Evolutionary conservation across 176 grass and related monocot species (phyloP).

Genomic region (maize (Zea mays)): DNA sequence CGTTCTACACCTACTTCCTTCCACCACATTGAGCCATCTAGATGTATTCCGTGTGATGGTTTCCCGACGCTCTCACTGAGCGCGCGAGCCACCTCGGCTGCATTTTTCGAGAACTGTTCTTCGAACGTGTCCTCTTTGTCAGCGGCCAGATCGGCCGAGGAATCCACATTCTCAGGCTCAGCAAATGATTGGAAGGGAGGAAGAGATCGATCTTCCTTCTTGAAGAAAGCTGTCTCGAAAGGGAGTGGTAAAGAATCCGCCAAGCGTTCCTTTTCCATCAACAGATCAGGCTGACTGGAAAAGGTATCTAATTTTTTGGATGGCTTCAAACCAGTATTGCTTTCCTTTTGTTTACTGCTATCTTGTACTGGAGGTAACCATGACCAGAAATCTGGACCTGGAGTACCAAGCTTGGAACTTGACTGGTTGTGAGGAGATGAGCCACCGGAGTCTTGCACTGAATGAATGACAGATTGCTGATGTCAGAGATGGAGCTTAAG

Average conservation of each 20-base stretch:
- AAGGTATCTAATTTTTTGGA: slow-evolving; percentile 53
- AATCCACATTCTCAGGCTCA: slow-evolving; percentile 56
- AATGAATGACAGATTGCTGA: slow-evolving; percentile 30
- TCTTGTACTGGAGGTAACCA: slow-evolving; percentile 76
- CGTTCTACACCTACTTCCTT: slow-evolving; percentile 80
- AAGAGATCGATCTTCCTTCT: slow-evolving; percentile 61
- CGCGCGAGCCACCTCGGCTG: slow-evolving; percentile 64
- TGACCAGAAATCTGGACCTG: slow-evolving; percentile 95
- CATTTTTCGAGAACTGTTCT: slow-evolving; percentile 61
- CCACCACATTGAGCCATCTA: slow-evolving; percentile 91
- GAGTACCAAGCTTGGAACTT: slow-evolving; percentile 59
- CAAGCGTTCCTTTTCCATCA: slow-evolving; percentile 78
- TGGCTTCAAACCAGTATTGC: slow-evolving; percentile 40
- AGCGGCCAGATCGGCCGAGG: slow-evolving; percentile 15
- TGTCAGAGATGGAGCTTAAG: slow-evolving; percentile 27
- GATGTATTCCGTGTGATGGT: slow-evolving; percentile 55
- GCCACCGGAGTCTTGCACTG: slow-evolving; percentile 34
- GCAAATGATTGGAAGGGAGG: slow-evolving; percentile 80
- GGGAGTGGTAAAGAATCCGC: slow-evolving; percentile 66
- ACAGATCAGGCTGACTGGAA: slow-evolving; percentile 52
- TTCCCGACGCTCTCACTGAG: slow-evolving; percentile 54
- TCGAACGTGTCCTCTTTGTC: slow-evolving; percentile 57
- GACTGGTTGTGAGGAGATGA: slow-evolving; percentile 40
- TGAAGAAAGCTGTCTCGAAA: slow-evolving; percentile 54
- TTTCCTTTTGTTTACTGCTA: slow-evolving; percentile 38